Evolutionary conservation across 2,329 filamentous ascomycete species (phyloP), one percentile per base, ranked within the genome.

Genomic region (Claviceps pusilla): DNA sequence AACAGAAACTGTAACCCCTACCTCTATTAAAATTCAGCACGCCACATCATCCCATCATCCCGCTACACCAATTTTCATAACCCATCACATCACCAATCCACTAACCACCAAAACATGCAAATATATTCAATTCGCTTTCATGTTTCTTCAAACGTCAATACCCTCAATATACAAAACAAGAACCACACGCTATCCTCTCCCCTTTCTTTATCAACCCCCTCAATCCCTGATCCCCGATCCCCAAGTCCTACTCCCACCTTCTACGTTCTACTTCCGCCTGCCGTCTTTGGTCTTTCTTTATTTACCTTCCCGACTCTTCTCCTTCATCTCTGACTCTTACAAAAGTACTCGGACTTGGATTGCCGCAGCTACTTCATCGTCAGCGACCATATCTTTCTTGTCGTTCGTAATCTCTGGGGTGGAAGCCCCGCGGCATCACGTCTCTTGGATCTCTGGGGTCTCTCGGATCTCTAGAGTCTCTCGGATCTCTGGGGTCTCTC

Each of bases 341-440:
- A 37, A 37, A 37, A 37, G 10, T 37, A 37, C 35, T 10, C 7
- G 35, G 35, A 11, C 35, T 37, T 37, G 9, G 10, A 37, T 10
- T 10, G 7, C 7, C 10, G 7, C 9, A 37, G 10, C 10, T 7
- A 3, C 35, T n/a, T 50, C 39, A 33, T 41, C 39, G 19, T 4
- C 37, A 74, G 57, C 73, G 66, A 57, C 72, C 69, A 57, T 75
- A 76, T 48, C 68, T 66, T 56, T 76, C 73, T 43, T 69, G 71
- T 29, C 68, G 67, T 9, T 76, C 73, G 51, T 73, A 76, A 39
- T 75, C 72, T 37, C 73, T 72, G 14, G 72, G 72, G 51, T 73
- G 65, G 37, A 75, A 58, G 31, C 72, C 71, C 39, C 72, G 68
- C 16, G 65, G 64, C 58, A 73, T 67, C 54, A 74, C 65, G n/a